Conservation (phyloP, 2,329 filamentous ascomycete genomes). For the Penicillium decumbens region DNA sequence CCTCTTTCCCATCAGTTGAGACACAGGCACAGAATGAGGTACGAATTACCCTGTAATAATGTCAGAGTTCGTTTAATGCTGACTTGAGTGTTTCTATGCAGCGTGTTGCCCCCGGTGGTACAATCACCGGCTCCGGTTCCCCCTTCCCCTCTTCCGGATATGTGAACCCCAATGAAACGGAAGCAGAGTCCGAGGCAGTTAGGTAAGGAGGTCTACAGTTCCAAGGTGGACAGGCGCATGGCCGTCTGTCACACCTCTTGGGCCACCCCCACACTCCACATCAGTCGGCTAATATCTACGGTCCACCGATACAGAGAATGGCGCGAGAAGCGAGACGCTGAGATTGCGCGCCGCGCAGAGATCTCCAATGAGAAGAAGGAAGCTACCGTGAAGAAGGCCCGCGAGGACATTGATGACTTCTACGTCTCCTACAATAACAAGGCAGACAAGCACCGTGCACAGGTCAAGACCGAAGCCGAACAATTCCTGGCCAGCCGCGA, state of each 20-base stretch:
- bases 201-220: constrained; percentile 42
- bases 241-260: not conserved
- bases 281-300: constrained; percentile 8
- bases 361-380: constrained; percentile 76
- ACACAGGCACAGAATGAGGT: constrained; percentile 56
- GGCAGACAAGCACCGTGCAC: constrained; percentile 86
- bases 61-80: constrained; percentile 9
- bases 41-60: constrained; percentile 20
- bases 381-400: constrained; percentile 82
- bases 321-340: constrained; percentile 82
- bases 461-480: constrained; percentile 87
- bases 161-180: constrained; percentile 53
- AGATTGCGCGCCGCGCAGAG: constrained; percentile 77
- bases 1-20: constrained; percentile 81
- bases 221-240: constrained; percentile 6
- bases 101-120: constrained; percentile 69
- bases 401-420: constrained; percentile 95
- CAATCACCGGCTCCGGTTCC: constrained; percentile 67
- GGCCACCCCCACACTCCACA: not conserved
- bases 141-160: constrained; percentile 54
- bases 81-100: constrained; percentile 41
- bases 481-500: constrained; percentile 84
- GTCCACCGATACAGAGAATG: constrained; percentile 56
- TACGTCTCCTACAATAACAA: constrained; percentile 99
- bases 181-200: constrained; percentile 84